Percentiles rank a stretch among this genome's conserved stretches.
Evolutionary conservation across 257 asterid species (phyloP).

Genomic region (Solanum gracilifrons): DNA sequence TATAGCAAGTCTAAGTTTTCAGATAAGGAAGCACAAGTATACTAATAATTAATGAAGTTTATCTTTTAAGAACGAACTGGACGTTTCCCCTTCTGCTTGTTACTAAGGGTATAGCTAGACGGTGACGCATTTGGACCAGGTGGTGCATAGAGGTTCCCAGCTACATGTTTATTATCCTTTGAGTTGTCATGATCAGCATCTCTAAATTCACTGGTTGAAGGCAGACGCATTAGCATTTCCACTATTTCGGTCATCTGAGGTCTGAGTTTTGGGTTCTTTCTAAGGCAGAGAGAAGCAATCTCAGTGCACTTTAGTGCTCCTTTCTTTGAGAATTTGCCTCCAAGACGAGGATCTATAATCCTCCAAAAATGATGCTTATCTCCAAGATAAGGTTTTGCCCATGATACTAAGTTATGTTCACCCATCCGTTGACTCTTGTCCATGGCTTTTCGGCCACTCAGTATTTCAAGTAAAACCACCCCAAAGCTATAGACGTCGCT

Average conservation of each 20-base stretch:
- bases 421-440: conserved; percentile 50
- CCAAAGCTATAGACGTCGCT: conserved; percentile 88
- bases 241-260: conserved; percentile 75
- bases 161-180: conserved; percentile 27
- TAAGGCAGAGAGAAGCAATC: conserved; percentile 69
- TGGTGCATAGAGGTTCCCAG: conserved; percentile 33
- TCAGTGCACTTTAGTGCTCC: conserved; percentile 54
- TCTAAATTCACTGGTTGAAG: conserved; percentile 34
- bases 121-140: conserved; percentile 37
- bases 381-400: conserved; percentile 58
- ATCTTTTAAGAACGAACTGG: neutral
- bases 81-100: conserved; percentile 7
- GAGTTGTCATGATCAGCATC: conserved; percentile 12
- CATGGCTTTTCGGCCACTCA: conserved; percentile 62
- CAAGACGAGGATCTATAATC: conserved; percentile 59
- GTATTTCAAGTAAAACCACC: conserved; percentile 64
- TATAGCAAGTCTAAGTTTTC: neutral
- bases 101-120: conserved; percentile 14
- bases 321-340: conserved; percentile 54
- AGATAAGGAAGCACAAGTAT: neutral
- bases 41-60: neutral
- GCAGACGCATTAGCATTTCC: conserved; percentile 51
- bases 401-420: conserved; percentile 64
- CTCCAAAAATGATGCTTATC: conserved; percentile 46
- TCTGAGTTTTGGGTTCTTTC: conserved; percentile 49